A percentile compares a stretch with the other conserved stretches of the same genome.
Evolutionary conservation across 2,329 filamentous ascomycete species (phyloP).

Genomic region (Calonectria fujianensis): DNA sequence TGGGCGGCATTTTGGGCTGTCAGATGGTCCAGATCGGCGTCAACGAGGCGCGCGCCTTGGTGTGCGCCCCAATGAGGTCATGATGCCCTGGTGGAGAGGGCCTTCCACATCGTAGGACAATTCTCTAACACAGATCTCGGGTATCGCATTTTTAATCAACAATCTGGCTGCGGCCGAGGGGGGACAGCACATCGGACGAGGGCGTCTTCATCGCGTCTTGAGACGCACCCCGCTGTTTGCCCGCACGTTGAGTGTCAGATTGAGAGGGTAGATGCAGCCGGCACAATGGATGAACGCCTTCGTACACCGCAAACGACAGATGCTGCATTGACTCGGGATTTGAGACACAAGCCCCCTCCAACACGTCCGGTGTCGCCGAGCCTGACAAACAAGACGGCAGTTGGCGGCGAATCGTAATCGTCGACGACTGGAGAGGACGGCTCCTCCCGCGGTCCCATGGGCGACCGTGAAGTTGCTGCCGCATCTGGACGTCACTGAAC

Average conservation of each 20-base stretch:
- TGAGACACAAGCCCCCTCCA: constrained; percentile 12
- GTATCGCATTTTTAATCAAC: constrained; percentile 29
- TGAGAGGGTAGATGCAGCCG: constrained; percentile 21
- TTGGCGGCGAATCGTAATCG: constrained; percentile 13
- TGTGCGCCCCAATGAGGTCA: constrained; percentile 19
- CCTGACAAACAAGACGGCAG: constrained; percentile 31
- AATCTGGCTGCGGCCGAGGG: constrained; percentile 18
- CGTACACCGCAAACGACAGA: constrained; percentile 13
- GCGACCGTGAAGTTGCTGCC: constrained; percentile 20
- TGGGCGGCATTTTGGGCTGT: constrained; percentile 12
- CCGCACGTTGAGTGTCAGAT: neutral
- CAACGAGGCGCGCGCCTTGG: constrained; percentile 11
- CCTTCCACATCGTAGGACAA: constrained; percentile 10
- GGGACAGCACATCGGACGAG: constrained; percentile 17
- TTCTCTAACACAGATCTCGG: constrained; percentile 36
- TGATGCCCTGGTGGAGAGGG: neutral
- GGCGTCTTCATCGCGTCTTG: constrained; percentile 16
- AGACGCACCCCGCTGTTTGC: constrained; percentile 21
- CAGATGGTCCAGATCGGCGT: constrained; percentile 8
- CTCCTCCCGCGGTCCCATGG: constrained; percentile 25
- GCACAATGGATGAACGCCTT: constrained; percentile 22
- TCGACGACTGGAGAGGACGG: neutral
- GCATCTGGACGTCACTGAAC: constrained; percentile 33
- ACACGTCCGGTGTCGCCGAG: constrained; percentile 12
- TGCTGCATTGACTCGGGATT: constrained; percentile 22